Percentiles rank a stretch among this genome's conserved stretches.
These are phyloP conservation scores for Kurtzmaniella quercitrusa DNA, from an alignment of 1,139 yeast species.

Conservation along the genomic window DNA sequence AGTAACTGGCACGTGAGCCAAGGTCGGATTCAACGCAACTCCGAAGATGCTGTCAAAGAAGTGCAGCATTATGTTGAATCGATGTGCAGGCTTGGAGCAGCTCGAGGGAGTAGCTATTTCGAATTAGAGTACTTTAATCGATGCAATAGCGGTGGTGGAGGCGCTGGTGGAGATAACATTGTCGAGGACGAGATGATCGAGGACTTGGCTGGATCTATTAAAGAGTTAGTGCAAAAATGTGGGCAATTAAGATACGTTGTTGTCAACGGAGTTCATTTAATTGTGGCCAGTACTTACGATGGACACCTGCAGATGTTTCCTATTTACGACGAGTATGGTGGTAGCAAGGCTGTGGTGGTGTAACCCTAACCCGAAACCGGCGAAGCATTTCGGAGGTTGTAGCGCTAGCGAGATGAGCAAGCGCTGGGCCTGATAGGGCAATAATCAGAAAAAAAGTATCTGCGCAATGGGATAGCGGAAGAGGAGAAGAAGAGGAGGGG, in stretches of 20 bases:
- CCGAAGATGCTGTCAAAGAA: neutral
- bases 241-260: conserved; percentile 2
- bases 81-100: conserved; percentile 2
- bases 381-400: neutral
- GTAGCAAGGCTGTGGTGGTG: neutral
- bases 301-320: conserved; percentile 2
- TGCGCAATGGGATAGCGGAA: neutral
- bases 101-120: conserved; percentile 3
- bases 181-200: neutral
- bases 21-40: neutral
- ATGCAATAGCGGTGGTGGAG: conserved; percentile 2
- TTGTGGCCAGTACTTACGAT: conserved; percentile 4
- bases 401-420: neutral
- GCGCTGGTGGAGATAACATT: neutral
- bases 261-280: conserved; percentile 6
- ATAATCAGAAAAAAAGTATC: neutral
- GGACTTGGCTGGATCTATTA: neutral
- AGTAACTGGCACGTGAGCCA: neutral
- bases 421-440: neutral
- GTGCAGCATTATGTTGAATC: neutral
- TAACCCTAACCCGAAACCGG: neutral
- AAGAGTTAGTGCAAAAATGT: neutral
- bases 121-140: neutral
- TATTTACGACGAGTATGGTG: conserved; percentile 3
- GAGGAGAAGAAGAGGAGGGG: neutral